phyloP scores from a whole-genome alignment of 352 stramenopile genomes.

The Phytophthora ramorum region DNA sequence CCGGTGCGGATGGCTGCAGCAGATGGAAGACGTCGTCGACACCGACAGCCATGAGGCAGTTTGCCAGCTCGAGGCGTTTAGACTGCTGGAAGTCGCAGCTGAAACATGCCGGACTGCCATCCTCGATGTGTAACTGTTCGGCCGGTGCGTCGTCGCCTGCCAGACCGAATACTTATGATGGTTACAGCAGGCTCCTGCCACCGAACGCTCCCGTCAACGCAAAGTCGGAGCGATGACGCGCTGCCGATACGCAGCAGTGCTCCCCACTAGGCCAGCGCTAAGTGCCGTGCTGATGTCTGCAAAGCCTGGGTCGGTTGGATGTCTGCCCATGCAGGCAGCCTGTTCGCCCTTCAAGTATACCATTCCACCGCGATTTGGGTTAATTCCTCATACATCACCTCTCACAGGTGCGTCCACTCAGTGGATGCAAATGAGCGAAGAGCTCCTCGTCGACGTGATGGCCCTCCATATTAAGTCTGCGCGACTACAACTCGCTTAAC shows the following conservation, averaged over 20 bases:
- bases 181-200: not conserved
- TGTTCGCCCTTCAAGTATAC: not conserved
- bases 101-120: not conserved
- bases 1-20: no score
- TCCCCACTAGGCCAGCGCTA: not conserved
- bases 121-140: constrained; percentile 5
- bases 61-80: no score
- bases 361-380: no score
- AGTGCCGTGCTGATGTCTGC: not conserved
- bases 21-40: not conserved
- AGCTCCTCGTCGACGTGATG: not conserved
- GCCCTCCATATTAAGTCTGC: not conserved
- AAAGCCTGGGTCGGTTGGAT: no score
- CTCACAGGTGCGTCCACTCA: not conserved
- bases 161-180: not conserved
- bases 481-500: not conserved
- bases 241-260: not conserved
- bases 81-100: no score
- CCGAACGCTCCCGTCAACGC: not conserved
- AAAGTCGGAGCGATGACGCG: not conserved
- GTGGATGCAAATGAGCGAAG: not conserved
- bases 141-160: not conserved
- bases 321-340: no score
- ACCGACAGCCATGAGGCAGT: not conserved
- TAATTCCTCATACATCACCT: not conserved